These are phyloP conservation scores for Dimocarpus longan DNA, from an alignment of 345 rosid genomes.

Conservation along the genomic window DNA sequence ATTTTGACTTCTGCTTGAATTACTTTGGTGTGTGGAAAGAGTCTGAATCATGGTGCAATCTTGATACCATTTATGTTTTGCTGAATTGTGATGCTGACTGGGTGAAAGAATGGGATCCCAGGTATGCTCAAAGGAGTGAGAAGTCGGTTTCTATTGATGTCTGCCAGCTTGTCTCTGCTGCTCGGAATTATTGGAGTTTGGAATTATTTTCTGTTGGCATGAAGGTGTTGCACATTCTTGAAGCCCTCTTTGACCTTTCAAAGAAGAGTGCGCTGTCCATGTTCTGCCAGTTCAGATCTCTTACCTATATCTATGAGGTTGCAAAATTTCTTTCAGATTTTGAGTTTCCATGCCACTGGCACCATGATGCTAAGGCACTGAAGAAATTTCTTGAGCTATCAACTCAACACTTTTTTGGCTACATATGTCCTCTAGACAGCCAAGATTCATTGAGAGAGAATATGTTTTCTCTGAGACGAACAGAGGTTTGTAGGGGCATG, in stretches of 20 bases:
- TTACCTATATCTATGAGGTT: conserved; percentile 30
- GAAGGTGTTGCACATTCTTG: conserved; percentile 36
- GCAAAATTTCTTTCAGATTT: conserved; percentile 35
- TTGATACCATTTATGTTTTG: conserved; percentile 27
- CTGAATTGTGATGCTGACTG: conserved; percentile 41
- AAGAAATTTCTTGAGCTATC: conserved; percentile 22
- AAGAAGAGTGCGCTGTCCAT: conserved; percentile 18
- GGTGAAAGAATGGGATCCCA: conserved; percentile 24
- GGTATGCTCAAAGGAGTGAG: conserved; percentile 11
- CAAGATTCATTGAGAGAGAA: conserved; percentile 28
- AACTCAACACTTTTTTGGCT: conserved; percentile 10
- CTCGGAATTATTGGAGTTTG: conserved; percentile 37
- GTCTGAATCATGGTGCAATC: neutral
- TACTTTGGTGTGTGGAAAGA: conserved; percentile 49
- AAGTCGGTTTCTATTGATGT: conserved; percentile 25
- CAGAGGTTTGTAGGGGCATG: conserved; percentile 22
- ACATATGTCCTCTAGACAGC: conserved; percentile 45
- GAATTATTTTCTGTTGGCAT: conserved; percentile 45
- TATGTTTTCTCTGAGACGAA: conserved; percentile 40
- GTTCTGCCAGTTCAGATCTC: conserved; percentile 28
- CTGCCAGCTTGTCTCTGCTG: conserved; percentile 34
- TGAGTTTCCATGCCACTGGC: conserved; percentile 4
- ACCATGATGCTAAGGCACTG: conserved; percentile 1
- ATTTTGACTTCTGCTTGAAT: conserved; percentile 45
- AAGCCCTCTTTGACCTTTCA: conserved; percentile 19